phyloP scores from a whole-genome alignment of 2,329 filamentous ascomycete genomes.

The Gnomoniopsis smithogilvyi region DNA sequence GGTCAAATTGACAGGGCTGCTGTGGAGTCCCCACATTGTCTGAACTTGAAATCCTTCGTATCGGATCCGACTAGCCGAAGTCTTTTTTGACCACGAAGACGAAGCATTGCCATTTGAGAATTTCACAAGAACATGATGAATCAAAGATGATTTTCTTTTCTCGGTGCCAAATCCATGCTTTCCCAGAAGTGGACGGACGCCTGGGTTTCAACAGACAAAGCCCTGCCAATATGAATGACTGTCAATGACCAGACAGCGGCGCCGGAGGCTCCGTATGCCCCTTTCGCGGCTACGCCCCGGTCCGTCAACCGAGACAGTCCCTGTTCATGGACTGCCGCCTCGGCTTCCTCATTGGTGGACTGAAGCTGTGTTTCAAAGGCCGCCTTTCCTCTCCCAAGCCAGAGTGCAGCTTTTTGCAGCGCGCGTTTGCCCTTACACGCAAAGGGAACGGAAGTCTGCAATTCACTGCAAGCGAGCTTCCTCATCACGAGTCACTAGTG shows the following conservation, averaged over 20 bases:
- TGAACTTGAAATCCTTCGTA: neutral
- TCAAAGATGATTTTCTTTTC: neutral
- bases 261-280: neutral
- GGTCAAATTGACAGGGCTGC: neutral
- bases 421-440: neutral
- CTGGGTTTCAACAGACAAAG: too few relatives aligned
- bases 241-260: neutral
- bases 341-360: slow-evolving; percentile 16
- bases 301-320: slow-evolving; percentile 7
- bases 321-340: neutral
- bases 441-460: neutral
- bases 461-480: neutral
- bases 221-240: neutral
- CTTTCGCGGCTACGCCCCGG: slow-evolving; percentile 2
- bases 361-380: neutral
- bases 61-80: neutral
- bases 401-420: neutral
- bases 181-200: too few relatives aligned
- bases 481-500: neutral
- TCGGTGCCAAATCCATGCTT: too few relatives aligned
- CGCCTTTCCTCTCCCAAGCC: neutral
- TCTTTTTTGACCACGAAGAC: neutral
- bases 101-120: neutral
- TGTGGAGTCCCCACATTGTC: neutral
- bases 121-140: too few relatives aligned